Percentiles rank a stretch among this genome's conserved stretches.
Conservation (phyloP, 2,329 filamentous ascomycete species). For the Beauveria sp. region DNA sequence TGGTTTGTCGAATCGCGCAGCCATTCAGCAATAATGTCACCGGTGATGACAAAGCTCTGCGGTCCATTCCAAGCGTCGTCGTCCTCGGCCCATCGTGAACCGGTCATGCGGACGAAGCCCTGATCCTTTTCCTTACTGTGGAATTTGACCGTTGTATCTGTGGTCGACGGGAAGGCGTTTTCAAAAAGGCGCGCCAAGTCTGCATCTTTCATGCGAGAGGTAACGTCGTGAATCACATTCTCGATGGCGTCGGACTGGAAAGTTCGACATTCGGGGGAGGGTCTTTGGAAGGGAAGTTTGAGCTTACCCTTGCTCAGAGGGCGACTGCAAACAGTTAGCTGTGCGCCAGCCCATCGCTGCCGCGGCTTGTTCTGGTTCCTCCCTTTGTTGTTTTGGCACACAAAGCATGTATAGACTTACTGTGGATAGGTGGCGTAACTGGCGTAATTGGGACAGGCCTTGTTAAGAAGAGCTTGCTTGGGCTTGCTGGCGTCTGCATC, state of each 20-base stretch:
- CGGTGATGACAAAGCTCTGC: conserved; percentile 89
- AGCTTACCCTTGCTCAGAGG: conserved; percentile 76
- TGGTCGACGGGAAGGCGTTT: conserved; percentile 64
- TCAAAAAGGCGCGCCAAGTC: conserved; percentile 90
- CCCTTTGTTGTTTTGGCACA: background rate
- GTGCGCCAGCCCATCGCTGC: background rate
- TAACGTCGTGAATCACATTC: conserved; percentile 77
- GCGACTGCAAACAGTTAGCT: conserved; percentile 39
- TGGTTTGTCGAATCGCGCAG: conserved; percentile 91
- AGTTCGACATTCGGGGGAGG: conserved; percentile 72
- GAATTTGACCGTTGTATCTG: conserved; percentile 85
- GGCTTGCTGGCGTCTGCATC: conserved; percentile 15
- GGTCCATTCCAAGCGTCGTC: conserved; percentile 69
- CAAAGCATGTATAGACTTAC: conserved; percentile 22
- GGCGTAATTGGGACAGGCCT: conserved; percentile 34
- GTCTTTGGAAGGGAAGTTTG: conserved; percentile 77
- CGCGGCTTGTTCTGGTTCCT: background rate
- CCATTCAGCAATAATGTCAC: conserved; percentile 91
- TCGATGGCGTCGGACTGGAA: conserved; percentile 85
- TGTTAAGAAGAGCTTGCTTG: conserved; percentile 20
- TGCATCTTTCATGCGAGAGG: conserved; percentile 68
- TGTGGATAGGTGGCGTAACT: conserved; percentile 31
- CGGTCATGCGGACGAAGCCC: conserved; percentile 28
- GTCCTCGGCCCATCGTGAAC: conserved; percentile 28
- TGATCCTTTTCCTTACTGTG: conserved; percentile 57